Base-by-base conservation (phyloP, 2,329 filamentous ascomycete species). In the Talaromyces sp. region DNA sequence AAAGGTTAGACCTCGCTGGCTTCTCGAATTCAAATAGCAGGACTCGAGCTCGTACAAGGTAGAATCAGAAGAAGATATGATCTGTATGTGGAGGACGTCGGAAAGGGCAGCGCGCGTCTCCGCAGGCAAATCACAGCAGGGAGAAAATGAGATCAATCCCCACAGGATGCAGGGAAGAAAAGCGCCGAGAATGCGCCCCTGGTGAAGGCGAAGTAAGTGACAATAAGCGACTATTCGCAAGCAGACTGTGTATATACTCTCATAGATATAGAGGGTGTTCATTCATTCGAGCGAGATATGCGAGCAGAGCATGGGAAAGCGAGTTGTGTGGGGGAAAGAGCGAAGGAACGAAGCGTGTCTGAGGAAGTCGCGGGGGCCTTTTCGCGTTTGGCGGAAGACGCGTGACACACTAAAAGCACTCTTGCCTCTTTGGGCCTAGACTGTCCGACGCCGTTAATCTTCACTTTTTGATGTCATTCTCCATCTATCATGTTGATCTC, bases 341-440 rank as follows among this genome's bases (percentile, higher is more conserved):
- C n/a, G n/a, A n/a, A n/a, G n/a, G n/a, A n/a, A n/a, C n/a, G 54
- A 56, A 49, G 61, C 61, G 65, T 67, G 65, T 66, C 54, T 63
- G 36, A 59, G 56, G 60, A 63, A 67, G 69, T 72, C 71, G 72
- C 70, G 71, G 70, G 65, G 54, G 51, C 27, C 34, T 59, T 59
- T 60, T 64, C 56, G 63, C 54, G 65, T 67, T 64, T 34, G 43
- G 59, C 54, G 34, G 15, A 45, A 40, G 51, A 63, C 61, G 61
- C 61, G 61, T 63, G 61, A 63, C 61, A 63, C 47, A 51, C 61
- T 53, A 40, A 40, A 63, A 63, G 31, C 36, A 49, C 40, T 64
- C 61, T 69, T 69, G 70, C 72, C 72, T 70, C 69, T 71, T 70
- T 68, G 61, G 69, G 71, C 65, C 68, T 72, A 70, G 71, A 67